Base-by-base conservation (phyloP, 345 rosid genomes). In the Sonneratia caseolaris region DNA sequence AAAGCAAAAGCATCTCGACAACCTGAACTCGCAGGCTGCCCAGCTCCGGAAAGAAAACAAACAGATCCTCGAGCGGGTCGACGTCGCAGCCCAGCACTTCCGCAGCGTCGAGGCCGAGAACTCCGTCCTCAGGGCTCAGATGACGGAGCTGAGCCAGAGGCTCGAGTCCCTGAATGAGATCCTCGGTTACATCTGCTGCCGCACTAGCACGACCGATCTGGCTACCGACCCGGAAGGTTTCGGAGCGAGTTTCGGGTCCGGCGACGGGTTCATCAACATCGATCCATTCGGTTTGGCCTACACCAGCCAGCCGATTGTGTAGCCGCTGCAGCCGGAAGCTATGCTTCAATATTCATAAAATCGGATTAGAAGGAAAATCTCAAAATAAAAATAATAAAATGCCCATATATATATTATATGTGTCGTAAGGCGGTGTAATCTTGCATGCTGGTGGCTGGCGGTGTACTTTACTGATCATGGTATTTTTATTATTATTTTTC, bases 131-230 rank as follows among this genome's bases (percentile, higher is more conserved):
- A 74, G 76, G 72, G 87, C 82, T 72, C 85, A 84, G 75, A 24
- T 70, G 42, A 59, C 55, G 67, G 85, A 84, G 78, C 83, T 84
- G 18, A 74, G 72, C 81, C 75, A 79, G 66, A 67, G 87, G 73
- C 74, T 84, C 62, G 75, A 79, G 19, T 81, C 83, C 21, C 70
- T 84, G 59, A 74, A 81, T 70, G 87, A 79, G 57, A 84, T 84
- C 47, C 55, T 84, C 27, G 37, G 37, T 43, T 79, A 72, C 74
- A 51, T 71, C 16, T 56, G 49, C 40, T 11, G 32, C 59, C 0
- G 51, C 45, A 42, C 45, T 1, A 73, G 45, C 47, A 71, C 69
- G 42, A 37, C 37, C 48, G 15, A 47, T 5, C 74, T 55, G 61
- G 27, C 38, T 9, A 21, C 59, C 36, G 48, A 56, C 32, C 59